Evolutionary conservation across 2,329 filamentous ascomycete genomes (phyloP), one percentile per base, ranked within the genome.

Genomic region (Monosporascus ibericus): DNA sequence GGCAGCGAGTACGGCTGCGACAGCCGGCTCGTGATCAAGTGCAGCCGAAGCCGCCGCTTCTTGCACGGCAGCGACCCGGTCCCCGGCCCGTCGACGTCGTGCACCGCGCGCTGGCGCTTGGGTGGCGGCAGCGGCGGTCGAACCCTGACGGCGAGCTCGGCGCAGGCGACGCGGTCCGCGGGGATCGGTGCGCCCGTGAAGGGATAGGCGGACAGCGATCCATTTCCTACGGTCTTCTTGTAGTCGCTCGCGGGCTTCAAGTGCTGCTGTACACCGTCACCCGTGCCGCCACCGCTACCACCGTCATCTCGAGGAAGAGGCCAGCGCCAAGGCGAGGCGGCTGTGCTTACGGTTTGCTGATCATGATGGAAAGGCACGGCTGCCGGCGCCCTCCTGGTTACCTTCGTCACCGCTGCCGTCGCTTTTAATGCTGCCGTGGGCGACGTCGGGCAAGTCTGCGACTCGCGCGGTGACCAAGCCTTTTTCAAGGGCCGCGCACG

Each of bases 1-100:
- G 86, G 86, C 27, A 80, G 74, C 0, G 85, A 88, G 67, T 82
- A 90, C 1, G 86, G 85, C 47, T 76, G 79, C 9, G 85, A 88
- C 1, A 90, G 80, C 7, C 85, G 78, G 20, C 85, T 88, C 1
- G 87, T 90, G 62, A 88, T 81, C 44, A 89, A 75, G 20, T 78
- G 69, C 2, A 81, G 71, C 1, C 84, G 77, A 4, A 89, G 70
- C 3, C 86, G 77, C 24, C 86, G 80, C 68, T 89, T 90, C 74
- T 90, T 90, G 64, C 70, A 75, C 64, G 73, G 65, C 52, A 82
- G 58, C n/a, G 58, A 60, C 27, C 72, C 72, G 1, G 78, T 80
- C 58, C 75, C 72, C 48, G 74, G 78, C 50, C 76, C 81, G 54
- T 86, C 83, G 44, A 86, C 78, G 57, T 87, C 84, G 37, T 79